Evolutionary conservation across 2,329 filamentous ascomycete genomes (phyloP).

Genomic region (Paecilomyces sp.): DNA sequence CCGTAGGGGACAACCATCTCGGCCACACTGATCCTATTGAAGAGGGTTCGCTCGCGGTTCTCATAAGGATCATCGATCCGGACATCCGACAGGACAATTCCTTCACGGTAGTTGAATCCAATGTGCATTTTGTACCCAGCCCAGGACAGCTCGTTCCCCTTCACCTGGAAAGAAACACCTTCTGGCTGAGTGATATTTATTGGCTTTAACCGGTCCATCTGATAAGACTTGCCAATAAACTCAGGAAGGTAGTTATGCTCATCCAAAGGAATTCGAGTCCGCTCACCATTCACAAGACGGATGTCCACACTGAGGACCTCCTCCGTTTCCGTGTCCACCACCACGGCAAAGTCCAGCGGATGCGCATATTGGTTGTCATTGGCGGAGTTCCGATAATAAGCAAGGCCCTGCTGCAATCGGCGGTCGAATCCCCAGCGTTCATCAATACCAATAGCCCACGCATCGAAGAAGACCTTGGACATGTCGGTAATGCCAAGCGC

Average conservation of each 20-base stretch:
- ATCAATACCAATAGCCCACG: conserved; percentile 93
- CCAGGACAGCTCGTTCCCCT: conserved; percentile 71
- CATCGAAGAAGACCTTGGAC: conserved; percentile 92
- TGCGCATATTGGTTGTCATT: conserved; percentile 89
- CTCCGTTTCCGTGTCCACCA: conserved; percentile 74
- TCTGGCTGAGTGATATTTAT: conserved; percentile 84
- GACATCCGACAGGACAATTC: conserved; percentile 84
- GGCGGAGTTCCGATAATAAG: conserved; percentile 87
- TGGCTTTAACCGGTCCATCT: conserved; percentile 72
- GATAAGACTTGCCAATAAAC: conserved; percentile 60
- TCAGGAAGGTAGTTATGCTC: conserved; percentile 69
- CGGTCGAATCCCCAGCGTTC: conserved; percentile 74
- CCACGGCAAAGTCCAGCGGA: conserved; percentile 89
- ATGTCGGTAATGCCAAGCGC: conserved; percentile 83
- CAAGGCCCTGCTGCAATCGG: conserved; percentile 82
- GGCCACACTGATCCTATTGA: conserved; percentile 80
- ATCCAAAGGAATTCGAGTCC: conserved; percentile 64
- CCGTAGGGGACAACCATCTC: conserved; percentile 87
- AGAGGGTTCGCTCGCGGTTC: conserved; percentile 66
- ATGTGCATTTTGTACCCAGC: conserved; percentile 92
- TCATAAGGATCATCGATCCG: conserved; percentile 74
- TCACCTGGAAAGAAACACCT: conserved; percentile 76
- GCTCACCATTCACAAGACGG: conserved; percentile 65
- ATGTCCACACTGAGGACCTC: conserved; percentile 75
- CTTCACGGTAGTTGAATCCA: conserved; percentile 92